Percentiles rank a stretch among this genome's conserved stretches.
Conservation (phyloP, 371 early-diverging fungal species). For the Apophysomyces trapeziformis region DNA sequence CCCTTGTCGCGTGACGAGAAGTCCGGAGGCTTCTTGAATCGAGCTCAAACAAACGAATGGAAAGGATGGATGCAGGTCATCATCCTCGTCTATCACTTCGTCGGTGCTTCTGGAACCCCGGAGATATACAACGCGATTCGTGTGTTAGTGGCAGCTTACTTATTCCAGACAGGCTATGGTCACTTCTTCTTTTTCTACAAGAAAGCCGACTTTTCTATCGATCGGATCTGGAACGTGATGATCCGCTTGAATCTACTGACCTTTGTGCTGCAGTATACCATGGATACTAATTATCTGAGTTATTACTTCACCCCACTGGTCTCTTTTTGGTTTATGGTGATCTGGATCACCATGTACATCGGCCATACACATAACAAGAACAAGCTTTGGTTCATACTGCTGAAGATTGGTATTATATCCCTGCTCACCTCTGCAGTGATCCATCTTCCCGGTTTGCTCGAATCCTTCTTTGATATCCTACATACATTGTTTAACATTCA, state of each 20-base stretch:
- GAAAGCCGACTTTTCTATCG: constrained; percentile 69
- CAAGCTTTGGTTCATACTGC: constrained; percentile 41
- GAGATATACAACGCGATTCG: constrained; percentile 76
- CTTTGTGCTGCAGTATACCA: constrained; percentile 65
- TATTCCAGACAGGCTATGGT: constrained; percentile 84
- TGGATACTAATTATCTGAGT: constrained; percentile 71
- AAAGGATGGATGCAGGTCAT: constrained; percentile 88
- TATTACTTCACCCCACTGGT: constrained; percentile 85
- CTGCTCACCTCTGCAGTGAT: constrained; percentile 44
- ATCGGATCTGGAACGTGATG: constrained; percentile 63
- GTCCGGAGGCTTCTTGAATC: constrained; percentile 58
- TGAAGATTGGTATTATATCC: constrained; percentile 53
- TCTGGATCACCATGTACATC: constrained; percentile 72
- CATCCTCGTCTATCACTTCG: constrained; percentile 75
- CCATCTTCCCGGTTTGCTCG: constrained; percentile 46
- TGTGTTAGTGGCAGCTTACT: constrained; percentile 73
- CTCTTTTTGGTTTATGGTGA: constrained; percentile 72
- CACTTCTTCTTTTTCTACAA: constrained; percentile 75
- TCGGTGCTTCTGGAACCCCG: constrained; percentile 64
- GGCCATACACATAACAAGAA: constrained; percentile 50
- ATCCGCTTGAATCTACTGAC: constrained; percentile 75
- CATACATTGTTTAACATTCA: constrained; percentile 47
- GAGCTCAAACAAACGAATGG: constrained; percentile 85
- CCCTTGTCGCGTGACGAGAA: constrained; percentile 53
- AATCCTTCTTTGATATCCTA: constrained; percentile 43